Base-by-base conservation (phyloP, 2,329 filamentous ascomycete species). In the Penicillium crustosum region DNA sequence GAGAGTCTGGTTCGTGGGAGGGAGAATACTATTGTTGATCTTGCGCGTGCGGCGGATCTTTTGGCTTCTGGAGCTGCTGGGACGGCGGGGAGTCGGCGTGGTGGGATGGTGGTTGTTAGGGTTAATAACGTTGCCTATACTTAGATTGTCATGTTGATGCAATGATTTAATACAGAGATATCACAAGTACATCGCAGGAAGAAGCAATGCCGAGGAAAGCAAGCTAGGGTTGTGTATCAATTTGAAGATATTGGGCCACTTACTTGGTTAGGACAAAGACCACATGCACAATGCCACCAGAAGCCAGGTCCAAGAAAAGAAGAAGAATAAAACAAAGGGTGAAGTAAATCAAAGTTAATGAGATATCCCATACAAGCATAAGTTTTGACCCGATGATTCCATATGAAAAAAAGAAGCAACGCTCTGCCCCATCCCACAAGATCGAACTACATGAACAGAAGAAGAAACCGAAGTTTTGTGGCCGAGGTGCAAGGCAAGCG, bases 21-120 rank as follows among this genome's bases (percentile, higher is more conserved):
- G n/a, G 68, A 73, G 23, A 69, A 73, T 50, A 64, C 61, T 33
- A 66, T 74, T 6, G 70, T 73, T 55, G 71, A 73, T 54, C 49
- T 79, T 17, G 55, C 71, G 27, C 57, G 73, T 47, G 75, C 73
- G 6, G 67, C 63, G n/a, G 67, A 73, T 49, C 66, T 74, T 7
- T 67, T 78, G 55, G 65, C 61, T 53, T 64, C 63, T 38, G 66
- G 61, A n/a, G 70, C 72, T 33, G 67, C 66, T 43, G 66, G 64
- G 13, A 65, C 66, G 52, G 73, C 61, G 29, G 69, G 62, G n/a
- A 61, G 60, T 52, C 64, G 61, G 33, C 58, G 61, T 41, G 70
- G 67, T 36, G 68, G 66, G 2, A 74, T 74, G 63, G 69, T 73
- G 56, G 70, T 75, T 27, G 57, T 76, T 51, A 66, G 65, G 15